Evolutionary conservation across 2,329 filamentous ascomycete genomes (phyloP).

Genomic region (Colletotrichum sp.): DNA sequence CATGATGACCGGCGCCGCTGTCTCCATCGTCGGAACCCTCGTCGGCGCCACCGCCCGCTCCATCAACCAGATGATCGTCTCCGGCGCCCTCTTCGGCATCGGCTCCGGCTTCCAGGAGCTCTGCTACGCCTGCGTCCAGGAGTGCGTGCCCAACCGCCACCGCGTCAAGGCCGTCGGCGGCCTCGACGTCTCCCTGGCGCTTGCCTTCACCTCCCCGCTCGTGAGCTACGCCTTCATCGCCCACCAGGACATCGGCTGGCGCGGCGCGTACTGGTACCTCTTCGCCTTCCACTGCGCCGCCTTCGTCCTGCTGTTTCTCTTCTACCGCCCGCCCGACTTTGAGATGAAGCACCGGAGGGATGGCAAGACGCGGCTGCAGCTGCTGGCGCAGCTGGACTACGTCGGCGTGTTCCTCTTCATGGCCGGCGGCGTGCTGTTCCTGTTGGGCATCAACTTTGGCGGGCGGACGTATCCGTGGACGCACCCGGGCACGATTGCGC

Average conservation of each 20-base stretch:
- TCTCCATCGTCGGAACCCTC: slow-evolving; percentile 38
- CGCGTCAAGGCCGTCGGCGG: slow-evolving; percentile 41
- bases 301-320: slow-evolving; percentile 26
- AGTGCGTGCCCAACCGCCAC: slow-evolving; percentile 41
- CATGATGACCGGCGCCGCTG: slow-evolving; percentile 37
- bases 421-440: slow-evolving; percentile 28
- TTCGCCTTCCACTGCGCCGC: slow-evolving; percentile 25
- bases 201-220: slow-evolving; percentile 35
- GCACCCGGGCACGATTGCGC: slow-evolving; percentile 28
- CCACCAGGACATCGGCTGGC: slow-evolving; percentile 21
- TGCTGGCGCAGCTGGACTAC: slow-evolving; percentile 29
- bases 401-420: slow-evolving; percentile 31
- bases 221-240: slow-evolving; percentile 36
- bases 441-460: slow-evolving; percentile 34
- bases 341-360: slow-evolving; percentile 35
- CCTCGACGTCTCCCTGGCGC: slow-evolving; percentile 32
- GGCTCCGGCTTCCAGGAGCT: slow-evolving; percentile 44
- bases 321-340: slow-evolving; percentile 41
- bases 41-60: slow-evolving; percentile 41
- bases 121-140: slow-evolving; percentile 38
- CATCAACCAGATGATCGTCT: slow-evolving; percentile 45
- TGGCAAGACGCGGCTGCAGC: slow-evolving; percentile 28
- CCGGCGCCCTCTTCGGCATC: slow-evolving; percentile 43
- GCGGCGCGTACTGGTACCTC: slow-evolving; percentile 27
- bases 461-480: slow-evolving; percentile 33